Evolutionary conservation across 768 basidiomycete genomes (phyloP).

Genomic region (Boletus insuetus): DNA sequence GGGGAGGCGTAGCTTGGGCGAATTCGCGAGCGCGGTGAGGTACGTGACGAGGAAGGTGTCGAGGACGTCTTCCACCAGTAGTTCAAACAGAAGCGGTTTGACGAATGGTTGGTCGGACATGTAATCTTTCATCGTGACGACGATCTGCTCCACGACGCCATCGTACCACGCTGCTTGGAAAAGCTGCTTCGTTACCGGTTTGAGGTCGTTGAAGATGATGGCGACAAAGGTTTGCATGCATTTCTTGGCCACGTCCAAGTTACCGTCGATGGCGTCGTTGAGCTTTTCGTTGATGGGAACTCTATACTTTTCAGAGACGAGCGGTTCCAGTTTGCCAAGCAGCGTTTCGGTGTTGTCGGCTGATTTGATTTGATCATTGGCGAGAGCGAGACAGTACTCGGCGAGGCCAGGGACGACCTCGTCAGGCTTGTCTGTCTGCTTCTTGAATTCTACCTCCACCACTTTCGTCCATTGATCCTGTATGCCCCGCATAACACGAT

Average conservation of each 20-base stretch:
- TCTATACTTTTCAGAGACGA: conserved; percentile 92
- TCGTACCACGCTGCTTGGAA: conserved; percentile 92
- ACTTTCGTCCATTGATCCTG: conserved; percentile 87
- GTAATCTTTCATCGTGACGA: conserved; percentile 96
- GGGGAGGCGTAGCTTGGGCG: conserved; percentile 85
- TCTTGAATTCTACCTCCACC: conserved; percentile 83
- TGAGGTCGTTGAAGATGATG: conserved; percentile 92
- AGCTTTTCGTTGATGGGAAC: conserved; percentile 77
- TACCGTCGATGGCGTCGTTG: conserved; percentile 97
- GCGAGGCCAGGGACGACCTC: conserved; percentile 85
- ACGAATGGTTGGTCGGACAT: conserved; percentile 92
- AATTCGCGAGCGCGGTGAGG: conserved; percentile 80
- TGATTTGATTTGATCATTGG: conserved; percentile 96
- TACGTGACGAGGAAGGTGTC: conserved; percentile 89
- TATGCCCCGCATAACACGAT: conserved; percentile 83
- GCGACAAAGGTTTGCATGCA: conserved; percentile 94
- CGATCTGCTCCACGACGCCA: conserved; percentile 79
- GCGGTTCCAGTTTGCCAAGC: conserved; percentile 78
- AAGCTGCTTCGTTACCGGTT: conserved; percentile 77
- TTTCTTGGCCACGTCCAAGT: conserved; percentile 96
- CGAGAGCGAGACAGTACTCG: conserved; percentile 94
- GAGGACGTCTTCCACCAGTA: conserved; percentile 89
- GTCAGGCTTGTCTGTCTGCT: conserved; percentile 84
- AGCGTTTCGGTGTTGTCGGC: conserved; percentile 92
- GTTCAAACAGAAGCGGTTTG: conserved; percentile 86